phyloP scores from a whole-genome alignment of 2,329 filamentous ascomycete genomes.

The Ceratocystis huliohia region DNA sequence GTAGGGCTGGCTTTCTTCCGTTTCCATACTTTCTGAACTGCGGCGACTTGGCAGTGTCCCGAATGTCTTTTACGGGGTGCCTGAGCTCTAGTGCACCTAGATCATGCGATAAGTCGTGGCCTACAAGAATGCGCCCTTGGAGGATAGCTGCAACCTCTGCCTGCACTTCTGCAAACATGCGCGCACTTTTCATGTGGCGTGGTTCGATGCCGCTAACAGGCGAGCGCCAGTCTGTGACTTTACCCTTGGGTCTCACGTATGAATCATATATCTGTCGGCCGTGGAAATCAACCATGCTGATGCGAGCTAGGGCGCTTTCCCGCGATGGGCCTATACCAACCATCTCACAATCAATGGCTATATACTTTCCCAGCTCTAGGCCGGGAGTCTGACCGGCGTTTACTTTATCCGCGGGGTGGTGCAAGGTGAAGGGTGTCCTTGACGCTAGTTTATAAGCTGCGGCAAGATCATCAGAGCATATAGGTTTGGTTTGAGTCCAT shows the following conservation, averaged over 20 bases:
- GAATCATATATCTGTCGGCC: constrained; percentile 89
- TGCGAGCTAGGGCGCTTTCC: constrained; percentile 67
- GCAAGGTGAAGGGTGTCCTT: constrained; percentile 38
- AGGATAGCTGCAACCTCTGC: constrained; percentile 56
- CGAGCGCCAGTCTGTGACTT: constrained; percentile 83
- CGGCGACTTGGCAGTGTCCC: constrained; percentile 71
- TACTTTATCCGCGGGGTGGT: constrained; percentile 38
- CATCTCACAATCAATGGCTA: constrained; percentile 97
- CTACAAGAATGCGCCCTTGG: constrained; percentile 59
- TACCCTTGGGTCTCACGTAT: constrained; percentile 66
- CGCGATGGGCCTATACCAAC: constrained; percentile 68
- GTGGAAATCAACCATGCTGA: constrained; percentile 87
- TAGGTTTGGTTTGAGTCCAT: constrained; percentile 48
- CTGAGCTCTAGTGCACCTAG: constrained; percentile 63
- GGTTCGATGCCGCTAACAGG: constrained; percentile 69
- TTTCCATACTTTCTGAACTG: constrained; percentile 57
- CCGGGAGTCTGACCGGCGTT: constrained; percentile 51
- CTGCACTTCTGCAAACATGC: constrained; percentile 67
- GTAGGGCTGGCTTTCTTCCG: constrained; percentile 57
- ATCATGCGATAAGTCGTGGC: constrained; percentile 72
- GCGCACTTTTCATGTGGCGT: constrained; percentile 55
- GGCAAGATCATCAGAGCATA: constrained; percentile 47
- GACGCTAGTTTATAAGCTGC: constrained; percentile 48
- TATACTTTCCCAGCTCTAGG: constrained; percentile 70
- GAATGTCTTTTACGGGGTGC: constrained; percentile 64